Evolutionary conservation across 768 basidiomycete species (phyloP).

Genomic region (Hygrophoropsis aurantiaca): DNA sequence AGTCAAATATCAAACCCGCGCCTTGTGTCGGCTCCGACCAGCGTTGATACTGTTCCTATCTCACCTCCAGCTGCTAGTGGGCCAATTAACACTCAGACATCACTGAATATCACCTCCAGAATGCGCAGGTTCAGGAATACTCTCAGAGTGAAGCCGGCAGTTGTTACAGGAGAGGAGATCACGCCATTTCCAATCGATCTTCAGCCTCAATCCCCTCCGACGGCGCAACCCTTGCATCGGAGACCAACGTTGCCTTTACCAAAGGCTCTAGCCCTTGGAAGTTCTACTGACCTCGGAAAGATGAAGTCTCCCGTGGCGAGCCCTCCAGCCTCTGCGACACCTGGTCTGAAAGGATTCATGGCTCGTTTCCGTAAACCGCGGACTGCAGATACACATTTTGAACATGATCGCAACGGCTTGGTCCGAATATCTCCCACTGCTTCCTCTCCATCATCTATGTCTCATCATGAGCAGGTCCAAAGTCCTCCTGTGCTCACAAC

Average conservation of each 20-base stretch:
- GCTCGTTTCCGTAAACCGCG: conserved; percentile 61
- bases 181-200: conserved; percentile 43
- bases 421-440: conserved; percentile 32
- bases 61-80: conserved; percentile 44
- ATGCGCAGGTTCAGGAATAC: conserved; percentile 74
- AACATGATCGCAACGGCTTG: conserved; percentile 29
- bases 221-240: conserved; percentile 38
- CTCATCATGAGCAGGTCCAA: conserved; percentile 26
- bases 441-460: conserved; percentile 33
- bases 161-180: conserved; percentile 50
- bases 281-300: conserved; percentile 49
- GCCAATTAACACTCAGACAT: conserved; percentile 35
- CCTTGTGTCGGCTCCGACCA: conserved; percentile 65
- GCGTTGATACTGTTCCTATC: conserved; percentile 66
- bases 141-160: conserved; percentile 53
- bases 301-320: conserved; percentile 56
- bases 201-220: conserved; percentile 31
- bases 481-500: conserved; percentile 22
- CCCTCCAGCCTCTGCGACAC: conserved; percentile 71
- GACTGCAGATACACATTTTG: conserved; percentile 23
- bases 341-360: conserved; percentile 80
- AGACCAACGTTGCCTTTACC: conserved; percentile 51
- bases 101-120: conserved; percentile 60
- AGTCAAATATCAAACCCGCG: conserved; percentile 67
- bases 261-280: conserved; percentile 29